These are phyloP conservation scores for Rosa rugosa DNA, from an alignment of 306 rosid genomes.

Conservation along the genomic window DNA sequence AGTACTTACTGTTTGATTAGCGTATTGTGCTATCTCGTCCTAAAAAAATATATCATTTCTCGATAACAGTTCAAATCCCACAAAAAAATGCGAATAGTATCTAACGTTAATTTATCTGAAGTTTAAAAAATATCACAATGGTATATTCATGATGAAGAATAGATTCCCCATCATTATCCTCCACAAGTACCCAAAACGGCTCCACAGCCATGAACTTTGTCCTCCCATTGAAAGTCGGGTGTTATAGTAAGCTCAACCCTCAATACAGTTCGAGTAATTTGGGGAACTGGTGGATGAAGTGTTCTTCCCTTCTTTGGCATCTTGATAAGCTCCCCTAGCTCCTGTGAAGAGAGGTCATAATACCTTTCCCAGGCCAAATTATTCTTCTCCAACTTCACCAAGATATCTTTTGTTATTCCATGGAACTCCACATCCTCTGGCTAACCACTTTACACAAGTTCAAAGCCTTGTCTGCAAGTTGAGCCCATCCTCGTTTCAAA, in stretches of 20 bases:
- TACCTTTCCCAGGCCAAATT: slow-evolving; percentile 97
- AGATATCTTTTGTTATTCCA: slow-evolving; percentile 66
- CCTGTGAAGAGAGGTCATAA: slow-evolving; percentile 90
- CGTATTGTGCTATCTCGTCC: no score
- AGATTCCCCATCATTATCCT: slow-evolving; percentile 86
- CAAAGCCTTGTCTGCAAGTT: slow-evolving; percentile 87
- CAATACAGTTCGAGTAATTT: slow-evolving; percentile 85
- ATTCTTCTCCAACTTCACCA: slow-evolving; percentile 86
- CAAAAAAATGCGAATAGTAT: no score
- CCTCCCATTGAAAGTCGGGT: slow-evolving; percentile 96
- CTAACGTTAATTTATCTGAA: no score
- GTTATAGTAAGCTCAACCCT: slow-evolving; percentile 89
- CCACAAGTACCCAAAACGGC: slow-evolving; percentile 95
- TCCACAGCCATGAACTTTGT: slow-evolving; percentile 88
- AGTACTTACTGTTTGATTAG: no score
- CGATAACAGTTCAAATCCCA: no score
- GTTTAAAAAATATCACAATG: no score
- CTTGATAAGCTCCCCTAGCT: slow-evolving; percentile 86
- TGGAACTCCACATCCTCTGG: slow-evolving; percentile 92
- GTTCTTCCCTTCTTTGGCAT: slow-evolving; percentile 82
- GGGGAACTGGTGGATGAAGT: slow-evolving; percentile 91
- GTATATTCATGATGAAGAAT: slow-evolving; percentile 88
- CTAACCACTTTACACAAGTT: slow-evolving; percentile 89
- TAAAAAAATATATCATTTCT: no score
- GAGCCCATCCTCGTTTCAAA: slow-evolving; percentile 94